Evolutionary conservation across 2,329 filamentous ascomycete genomes (phyloP), one percentile per base, ranked within the genome.

Genomic region (Sarocladium oryzae): DNA sequence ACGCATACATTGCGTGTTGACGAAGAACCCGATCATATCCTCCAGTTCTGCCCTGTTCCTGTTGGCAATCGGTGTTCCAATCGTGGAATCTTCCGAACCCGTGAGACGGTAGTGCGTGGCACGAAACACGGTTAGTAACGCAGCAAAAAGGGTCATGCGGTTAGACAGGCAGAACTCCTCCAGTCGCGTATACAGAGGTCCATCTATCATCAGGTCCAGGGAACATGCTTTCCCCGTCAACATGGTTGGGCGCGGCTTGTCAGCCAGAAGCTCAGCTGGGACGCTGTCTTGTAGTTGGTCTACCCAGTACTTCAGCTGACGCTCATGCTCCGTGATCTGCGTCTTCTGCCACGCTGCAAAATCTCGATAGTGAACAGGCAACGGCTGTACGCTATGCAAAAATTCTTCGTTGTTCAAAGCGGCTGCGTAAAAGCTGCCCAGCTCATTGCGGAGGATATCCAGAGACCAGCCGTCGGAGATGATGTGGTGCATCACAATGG

Each of bases 381-480:
- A 49, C 1, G 57, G 56, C 0, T 13, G 28, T 2, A 59, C 16
- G 7, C 30, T 9, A 3, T 53, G 38, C 2, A 54, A 15, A 4
- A 52, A 54, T 37, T 56, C 51, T 8, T 51, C 15, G 1, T 51
- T 52, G 2, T n/a, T 28, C 2, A 58, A 16, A 1, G 56, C 55
- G 5, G 52, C 50, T 4, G 52, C 49, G 26, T 62, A 64, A 24
- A 61, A 55, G 3, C 26, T 11, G 1, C 30, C 52, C 7, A 63
- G 54, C 16, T 63, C 61, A 2, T 36, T 48, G 2, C 52, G 50
- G 0, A 63, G 26, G 18, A 61, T 53, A 13, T 63, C 59, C 2
- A 63, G 48, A 2, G 62, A 64, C 62, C 61, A 63, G 0, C 62
- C 61, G 35, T 64, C 62, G 0, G 60, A 59, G 4, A 63, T 53